Base-by-base conservation (phyloP, 2,329 filamentous ascomycete genomes). In the Lojkania enalia region DNA sequence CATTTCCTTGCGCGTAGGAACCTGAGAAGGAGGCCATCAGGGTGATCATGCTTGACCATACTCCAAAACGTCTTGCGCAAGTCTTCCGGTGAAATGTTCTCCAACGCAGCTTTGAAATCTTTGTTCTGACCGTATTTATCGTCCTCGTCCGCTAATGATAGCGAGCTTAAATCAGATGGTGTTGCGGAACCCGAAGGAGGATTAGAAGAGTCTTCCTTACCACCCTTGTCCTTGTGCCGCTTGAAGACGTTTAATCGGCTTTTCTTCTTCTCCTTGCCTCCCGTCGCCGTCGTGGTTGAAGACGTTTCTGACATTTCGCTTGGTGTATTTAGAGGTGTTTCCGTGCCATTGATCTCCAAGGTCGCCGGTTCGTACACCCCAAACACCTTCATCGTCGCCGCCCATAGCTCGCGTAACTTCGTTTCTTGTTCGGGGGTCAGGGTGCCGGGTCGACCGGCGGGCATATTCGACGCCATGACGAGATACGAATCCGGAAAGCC, bases 31-130 rank as follows among this genome's bases (percentile, higher is more conserved):
- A 84, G 81, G 55, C 86, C 87, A 71, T 99, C 94, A 0, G 94
- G 94, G 65, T 97, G 84, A 64, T 99, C 94, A 61, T 94, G 86
- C 75, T 97, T 99, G 46, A 92, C 82, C 90, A 96, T 95, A 55
- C 76, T 81, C 94, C 94, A 97, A 64, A 97, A 87, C 0, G 90
- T 85, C 13, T 79, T 77, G 40, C 90, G 83, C 54, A 99, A 82
- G 32, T 86, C 79, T 60, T 95, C 89, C 0, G 92, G 88, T 0
- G 84, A 80, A 61, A 87, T 81, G 48, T 81, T 88, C 37, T 86
- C 85, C 7, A 99, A 72, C 0, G 90, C 89, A 30, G 92, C 84
- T 57, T 89, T 82, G 71, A 90, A 96, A 38, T 90, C 84, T 71
- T 92, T 94, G 27, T 82, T 87, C 70, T 94, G 88, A 35, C 90